Evolutionary conservation across 345 rosid genomes (phyloP), one percentile per base, ranked within the genome.

Genomic region (Camelina hispida): DNA sequence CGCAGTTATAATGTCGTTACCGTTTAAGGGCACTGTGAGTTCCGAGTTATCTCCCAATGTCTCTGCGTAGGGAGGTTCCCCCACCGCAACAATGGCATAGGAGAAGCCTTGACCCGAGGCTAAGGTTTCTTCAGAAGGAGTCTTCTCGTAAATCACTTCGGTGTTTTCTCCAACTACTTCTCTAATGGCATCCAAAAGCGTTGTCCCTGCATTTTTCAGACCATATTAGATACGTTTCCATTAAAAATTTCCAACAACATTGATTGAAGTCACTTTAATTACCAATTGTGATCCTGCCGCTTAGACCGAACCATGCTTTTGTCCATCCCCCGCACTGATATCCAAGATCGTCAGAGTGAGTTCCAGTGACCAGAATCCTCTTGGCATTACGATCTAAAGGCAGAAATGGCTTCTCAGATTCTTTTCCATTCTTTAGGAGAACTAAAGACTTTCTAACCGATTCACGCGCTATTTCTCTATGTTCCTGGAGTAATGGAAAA

Each of bases 271-370:
- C 2, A 4, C 4, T 23, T 62, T 61, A 37, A 2, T 51, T 72
- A 93, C 96, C 96, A 14, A 86, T 80, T 30, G 93, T 92, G 71
- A 92, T 87, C 69, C 84, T 82, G 72, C 97, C 96, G 15, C 90
- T 85, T 66, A 47, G 2, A 61, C 97, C 98, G 22, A 54, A 65
- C 90, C 88, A 83, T 67, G 78, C 73, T 40, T 44, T 80, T 14
- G 96, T 87, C 98, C 96, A 90, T 40, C 96, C 98, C 50, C 98
- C 98, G 7, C 94, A 90, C 69, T 90, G 96, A 73, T 75, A 88
- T 51, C 98, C 93, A 40, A 93, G 89, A 84, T 93, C 63, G 20
- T 90, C 87, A 7, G 93, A 91, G 67, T 92, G 97, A 9, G 85
- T 78, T 75, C 97, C 94, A 30, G 83, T 69, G 16, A 90, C 86